Percentiles rank a stretch among this genome's conserved stretches.
Conservation (phyloP, 768 basidiomycete species). For the Tricholomella constricta region DNA sequence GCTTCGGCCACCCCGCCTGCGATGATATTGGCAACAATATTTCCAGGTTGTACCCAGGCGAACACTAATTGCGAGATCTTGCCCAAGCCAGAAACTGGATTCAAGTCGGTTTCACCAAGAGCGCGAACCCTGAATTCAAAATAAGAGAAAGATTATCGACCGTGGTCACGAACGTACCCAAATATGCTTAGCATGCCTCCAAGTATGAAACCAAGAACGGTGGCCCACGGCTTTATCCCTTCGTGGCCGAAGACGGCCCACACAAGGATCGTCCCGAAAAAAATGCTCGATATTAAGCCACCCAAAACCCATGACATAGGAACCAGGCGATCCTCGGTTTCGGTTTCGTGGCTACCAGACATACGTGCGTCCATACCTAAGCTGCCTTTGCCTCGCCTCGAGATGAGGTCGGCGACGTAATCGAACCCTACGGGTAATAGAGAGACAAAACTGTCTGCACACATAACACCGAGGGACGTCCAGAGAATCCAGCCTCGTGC, state of each 20-base stretch:
- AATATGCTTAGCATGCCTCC: slow-evolving; percentile 86
- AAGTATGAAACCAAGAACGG: slow-evolving; percentile 77
- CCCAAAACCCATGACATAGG: slow-evolving; percentile 75
- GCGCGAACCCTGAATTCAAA: slow-evolving; percentile 72
- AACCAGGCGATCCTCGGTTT: slow-evolving; percentile 79
- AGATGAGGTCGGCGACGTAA: slow-evolving; percentile 39
- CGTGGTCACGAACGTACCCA: slow-evolving; percentile 54
- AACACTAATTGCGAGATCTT: slow-evolving; percentile 95
- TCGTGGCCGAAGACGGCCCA: slow-evolving; percentile 90
- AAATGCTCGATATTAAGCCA: slow-evolving; percentile 64
- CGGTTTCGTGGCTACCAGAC: slow-evolving; percentile 63
- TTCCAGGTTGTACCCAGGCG: slow-evolving; percentile 91
- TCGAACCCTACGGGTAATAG: slow-evolving; percentile 74
- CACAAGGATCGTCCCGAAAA: slow-evolving; percentile 75
- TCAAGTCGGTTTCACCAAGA: slow-evolving; percentile 93
- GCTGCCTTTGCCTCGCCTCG: slow-evolving; percentile 28
- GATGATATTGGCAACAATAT: slow-evolving; percentile 96
- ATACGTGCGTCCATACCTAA: slow-evolving; percentile 15
- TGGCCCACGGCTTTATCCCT: slow-evolving; percentile 96
- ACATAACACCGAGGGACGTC: slow-evolving; percentile 95
- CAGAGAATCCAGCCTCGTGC: slow-evolving; percentile 98
- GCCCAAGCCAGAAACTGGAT: slow-evolving; percentile 89
- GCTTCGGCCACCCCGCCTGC: slow-evolving; percentile 97
- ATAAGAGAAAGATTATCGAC: background rate
- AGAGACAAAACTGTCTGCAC: slow-evolving; percentile 85